These are phyloP conservation scores for Scenedesmus sp. DNA, from an alignment of 163 green algal species.

Conservation along the genomic window DNA sequence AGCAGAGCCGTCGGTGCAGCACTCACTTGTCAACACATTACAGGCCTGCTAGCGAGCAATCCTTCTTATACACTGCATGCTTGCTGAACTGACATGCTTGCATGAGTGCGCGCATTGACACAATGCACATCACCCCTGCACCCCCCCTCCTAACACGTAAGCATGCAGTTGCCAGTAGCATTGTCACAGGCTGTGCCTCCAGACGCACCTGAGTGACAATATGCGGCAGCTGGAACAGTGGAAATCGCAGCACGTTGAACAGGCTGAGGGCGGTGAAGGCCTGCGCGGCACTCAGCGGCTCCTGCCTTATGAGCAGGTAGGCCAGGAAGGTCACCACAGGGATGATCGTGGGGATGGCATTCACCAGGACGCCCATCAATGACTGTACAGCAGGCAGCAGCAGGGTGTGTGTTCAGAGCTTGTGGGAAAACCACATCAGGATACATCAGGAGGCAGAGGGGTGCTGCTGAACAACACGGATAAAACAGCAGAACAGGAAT, in stretches of 20 bases:
- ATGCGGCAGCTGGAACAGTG: conserved; percentile 80
- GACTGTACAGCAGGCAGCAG: conserved; percentile 14
- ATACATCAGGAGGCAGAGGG: too few relatives aligned
- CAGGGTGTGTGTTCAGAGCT: background rate
- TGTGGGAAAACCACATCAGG: background rate
- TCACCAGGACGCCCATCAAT: conserved; percentile 63
- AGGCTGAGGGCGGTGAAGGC: conserved; percentile 83
- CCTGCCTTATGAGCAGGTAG: conserved; percentile 69
- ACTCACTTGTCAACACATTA: background rate
- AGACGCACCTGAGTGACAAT: conserved; percentile 66
- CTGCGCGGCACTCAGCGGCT: conserved; percentile 41
- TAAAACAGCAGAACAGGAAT: too few relatives aligned
- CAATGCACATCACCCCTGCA: background rate
- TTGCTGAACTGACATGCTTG: too few relatives aligned
- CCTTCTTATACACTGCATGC: too few relatives aligned
- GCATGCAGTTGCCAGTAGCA: too few relatives aligned
- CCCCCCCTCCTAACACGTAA: too few relatives aligned
- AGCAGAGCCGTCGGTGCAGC: too few relatives aligned
- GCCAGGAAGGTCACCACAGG: conserved; percentile 71
- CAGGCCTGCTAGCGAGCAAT: too few relatives aligned
- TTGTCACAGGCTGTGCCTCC: too few relatives aligned
- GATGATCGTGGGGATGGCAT: conserved; percentile 69
- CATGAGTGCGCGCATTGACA: too few relatives aligned
- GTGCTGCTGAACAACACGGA: too few relatives aligned
- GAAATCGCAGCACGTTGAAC: conserved; percentile 86